A percentile compares a stretch with the other conserved stretches of the same genome.
These are phyloP conservation scores for Rhodotorula kratochvilovae DNA, from an alignment of 768 basidiomycete species.

Conservation along the genomic window DNA sequence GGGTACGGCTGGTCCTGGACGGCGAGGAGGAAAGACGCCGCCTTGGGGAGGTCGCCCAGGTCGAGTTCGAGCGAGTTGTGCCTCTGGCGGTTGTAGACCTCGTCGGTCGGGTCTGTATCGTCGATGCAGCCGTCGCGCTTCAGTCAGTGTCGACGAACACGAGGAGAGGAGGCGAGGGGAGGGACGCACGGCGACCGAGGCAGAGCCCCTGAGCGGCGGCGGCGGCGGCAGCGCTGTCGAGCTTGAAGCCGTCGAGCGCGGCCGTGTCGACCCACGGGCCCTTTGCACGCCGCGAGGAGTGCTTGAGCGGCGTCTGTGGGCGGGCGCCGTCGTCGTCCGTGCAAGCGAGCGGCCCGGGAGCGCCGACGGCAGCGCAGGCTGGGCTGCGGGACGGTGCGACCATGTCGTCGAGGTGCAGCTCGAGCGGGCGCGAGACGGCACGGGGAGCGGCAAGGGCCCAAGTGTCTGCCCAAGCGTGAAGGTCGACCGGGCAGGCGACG, in stretches of 20 bases:
- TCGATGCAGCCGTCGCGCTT: too few species aligned
- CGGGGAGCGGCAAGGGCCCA: not conserved
- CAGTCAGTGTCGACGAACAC: too few species aligned
- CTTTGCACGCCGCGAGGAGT: too few species aligned
- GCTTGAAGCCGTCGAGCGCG: too few species aligned
- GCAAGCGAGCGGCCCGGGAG: too few species aligned
- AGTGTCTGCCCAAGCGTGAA: not conserved
- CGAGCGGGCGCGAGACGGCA: not conserved
- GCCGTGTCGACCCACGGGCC: too few species aligned
- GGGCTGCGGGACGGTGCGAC: too few species aligned
- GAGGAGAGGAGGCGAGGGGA: too few species aligned
- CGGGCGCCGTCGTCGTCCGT: too few species aligned
- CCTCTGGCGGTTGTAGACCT: not conserved
- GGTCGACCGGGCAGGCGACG: not conserved
- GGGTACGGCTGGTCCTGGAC: not conserved
- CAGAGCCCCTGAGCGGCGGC: not conserved
- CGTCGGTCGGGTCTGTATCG: not conserved
- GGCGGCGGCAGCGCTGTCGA: not conserved
- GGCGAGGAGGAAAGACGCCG: not conserved
- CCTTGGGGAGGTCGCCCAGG: not conserved
- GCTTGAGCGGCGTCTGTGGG: too few species aligned
- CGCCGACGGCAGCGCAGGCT: too few species aligned
- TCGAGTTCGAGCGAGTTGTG: constrained; percentile 18
- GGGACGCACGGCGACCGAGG: not conserved
- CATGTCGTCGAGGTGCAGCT: not conserved